Evolutionary conservation across 2,329 filamentous ascomycete genomes (phyloP).

Genomic region (Verticillium albo-atrum): DNA sequence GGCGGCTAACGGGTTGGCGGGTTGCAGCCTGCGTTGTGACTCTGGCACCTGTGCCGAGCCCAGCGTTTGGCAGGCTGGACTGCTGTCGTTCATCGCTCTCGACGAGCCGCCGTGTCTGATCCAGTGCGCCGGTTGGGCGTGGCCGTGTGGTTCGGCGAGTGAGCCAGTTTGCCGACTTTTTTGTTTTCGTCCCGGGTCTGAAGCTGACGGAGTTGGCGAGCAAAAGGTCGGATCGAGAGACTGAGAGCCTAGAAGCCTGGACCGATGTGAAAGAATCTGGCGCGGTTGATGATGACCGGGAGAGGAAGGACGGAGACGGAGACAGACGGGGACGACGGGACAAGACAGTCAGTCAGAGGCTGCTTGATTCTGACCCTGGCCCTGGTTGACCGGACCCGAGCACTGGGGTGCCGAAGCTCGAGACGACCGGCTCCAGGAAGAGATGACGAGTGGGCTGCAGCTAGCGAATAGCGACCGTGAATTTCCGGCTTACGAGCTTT

Average conservation of each 20-base stretch:
- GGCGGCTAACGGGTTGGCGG: conserved; percentile 27
- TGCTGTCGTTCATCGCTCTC: neutral
- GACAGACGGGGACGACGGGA: neutral
- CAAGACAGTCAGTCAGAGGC: neutral
- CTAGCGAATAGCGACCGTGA: neutral
- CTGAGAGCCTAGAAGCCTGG: too few species aligned
- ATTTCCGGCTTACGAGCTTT: neutral
- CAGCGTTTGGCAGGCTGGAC: neutral
- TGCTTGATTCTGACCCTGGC: neutral
- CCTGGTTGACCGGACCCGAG: neutral
- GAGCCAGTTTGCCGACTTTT: neutral
- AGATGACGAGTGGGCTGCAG: neutral
- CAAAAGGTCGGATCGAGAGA: neutral
- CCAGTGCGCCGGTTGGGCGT: neutral
- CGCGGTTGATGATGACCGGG: neutral
- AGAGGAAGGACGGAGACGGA: neutral
- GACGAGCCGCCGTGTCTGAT: neutral
- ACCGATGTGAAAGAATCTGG: too few species aligned
- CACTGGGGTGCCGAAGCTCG: neutral
- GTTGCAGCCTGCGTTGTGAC: conserved; percentile 6
- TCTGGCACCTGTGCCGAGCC: neutral
- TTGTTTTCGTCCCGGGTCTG: too few species aligned
- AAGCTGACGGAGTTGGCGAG: neutral
- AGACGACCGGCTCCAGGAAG: neutral
- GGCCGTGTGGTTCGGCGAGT: neutral